These are phyloP conservation scores for Pilaira anomala DNA, from an alignment of 192 early-diverging fungal genomes.

Conservation along the genomic window DNA sequence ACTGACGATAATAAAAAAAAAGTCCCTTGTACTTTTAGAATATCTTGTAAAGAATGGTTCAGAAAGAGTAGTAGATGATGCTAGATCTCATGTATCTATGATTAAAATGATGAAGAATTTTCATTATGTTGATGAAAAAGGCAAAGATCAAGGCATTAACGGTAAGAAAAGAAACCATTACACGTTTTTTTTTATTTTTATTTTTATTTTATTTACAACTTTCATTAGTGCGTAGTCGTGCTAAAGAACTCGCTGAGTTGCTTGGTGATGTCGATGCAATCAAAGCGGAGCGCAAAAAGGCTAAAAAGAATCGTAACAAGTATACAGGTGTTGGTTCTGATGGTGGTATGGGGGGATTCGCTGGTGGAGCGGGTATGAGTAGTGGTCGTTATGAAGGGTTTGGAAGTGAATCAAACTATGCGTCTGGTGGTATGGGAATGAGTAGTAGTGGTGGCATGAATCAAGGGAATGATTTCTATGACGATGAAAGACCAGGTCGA, in stretches of 20 bases:
- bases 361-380: constrained; percentile 22
- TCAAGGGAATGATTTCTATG: constrained; percentile 29
- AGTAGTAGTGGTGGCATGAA: constrained; percentile 28
- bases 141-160: constrained; percentile 97
- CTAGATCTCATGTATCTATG: constrained; percentile 80
- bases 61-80: constrained; percentile 88
- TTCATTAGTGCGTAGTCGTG: constrained; percentile 72
- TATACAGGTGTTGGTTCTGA: constrained; percentile 75
- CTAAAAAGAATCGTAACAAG: constrained; percentile 86
- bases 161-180: constrained; percentile 55
- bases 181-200: not conserved
- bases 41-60: constrained; percentile 94
- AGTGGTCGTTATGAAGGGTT: constrained; percentile 24
- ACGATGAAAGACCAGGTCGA: constrained; percentile 41
- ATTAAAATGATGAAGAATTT: constrained; percentile 88
- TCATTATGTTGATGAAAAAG: constrained; percentile 86
- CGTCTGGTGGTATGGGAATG: constrained; percentile 32
- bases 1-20: constrained; percentile 10
- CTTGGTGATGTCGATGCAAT: constrained; percentile 74
- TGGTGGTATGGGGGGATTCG: too few species aligned
- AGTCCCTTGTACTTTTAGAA: constrained; percentile 89
- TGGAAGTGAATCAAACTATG: constrained; percentile 35
- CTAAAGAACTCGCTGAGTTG: constrained; percentile 87
- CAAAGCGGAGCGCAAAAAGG: constrained; percentile 84
- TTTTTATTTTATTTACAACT: constrained; percentile 1